Evolutionary conservation across 768 basidiomycete genomes (phyloP), one percentile per base, ranked within the genome.

Genomic region (Rickenella mellea): DNA sequence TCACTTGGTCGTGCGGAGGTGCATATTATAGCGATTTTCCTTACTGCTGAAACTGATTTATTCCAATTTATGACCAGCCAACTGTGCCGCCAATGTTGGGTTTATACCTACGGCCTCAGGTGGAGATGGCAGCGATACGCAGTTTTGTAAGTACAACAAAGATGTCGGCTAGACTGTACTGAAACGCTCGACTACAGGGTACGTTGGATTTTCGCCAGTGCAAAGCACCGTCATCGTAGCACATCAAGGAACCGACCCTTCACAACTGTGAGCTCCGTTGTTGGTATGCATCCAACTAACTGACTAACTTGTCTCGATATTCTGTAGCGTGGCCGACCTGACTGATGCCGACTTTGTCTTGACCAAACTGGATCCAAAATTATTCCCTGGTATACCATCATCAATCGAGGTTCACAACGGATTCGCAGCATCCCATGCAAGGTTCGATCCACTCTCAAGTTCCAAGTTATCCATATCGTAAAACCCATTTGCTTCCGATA

Each of bases 1-100:
- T 67, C 30, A 60, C 62, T 17, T 79, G 77, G 74, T 53, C 65
- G 24, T 80, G 78, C 55, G 79, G 78, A 57, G 47, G 75, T 73
- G 24, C 42, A 3, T 26, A 36, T 15, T 20, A 11, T 36, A 3
- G 7, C 3, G 24, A 2, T 36, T 10, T 21, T 35, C 32, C 24
- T 3, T 17, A 36, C 12, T 3, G 11, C 33, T 10, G 15, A 10
- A 22, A 10, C 45, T 42, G 29, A 39, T n/a, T 41, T 40, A 6
- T 17, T 46, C 26, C 5, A 35, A 36, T 35, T 46, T 40, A n/a
- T n/a, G n/a, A n/a, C 22, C 32, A 73, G 70, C 52, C 1, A 68
- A 67, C 38, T 77, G 74, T 46, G 48, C 59, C 12, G 67, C 68
- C 6, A 74, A 71, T 43, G 57, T 72, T 1, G 56, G 49, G 5